Base-by-base conservation (phyloP, 108 stramenopile species). In the Cafeteria roenbergensis region DNA sequence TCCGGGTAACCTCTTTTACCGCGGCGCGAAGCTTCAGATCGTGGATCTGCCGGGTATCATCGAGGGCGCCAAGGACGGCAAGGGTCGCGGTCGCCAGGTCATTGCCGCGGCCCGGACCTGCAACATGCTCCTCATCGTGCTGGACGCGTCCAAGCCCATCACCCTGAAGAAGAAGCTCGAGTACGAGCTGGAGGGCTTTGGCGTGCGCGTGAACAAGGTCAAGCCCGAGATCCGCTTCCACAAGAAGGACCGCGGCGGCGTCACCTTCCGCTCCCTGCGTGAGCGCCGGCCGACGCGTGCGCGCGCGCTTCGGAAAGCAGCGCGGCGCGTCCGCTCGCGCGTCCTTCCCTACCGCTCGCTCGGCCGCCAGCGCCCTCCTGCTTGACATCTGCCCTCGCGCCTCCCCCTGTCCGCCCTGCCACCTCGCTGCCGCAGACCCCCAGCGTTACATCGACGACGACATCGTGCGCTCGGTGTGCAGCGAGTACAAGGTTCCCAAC, bases 1-100 rank as follows among this genome's bases (percentile, higher is more conserved):
- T 51, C 97, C 97, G 14, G 97, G 97, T 38, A 95, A 92, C 12
- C 88, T 99, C 88, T 85, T 94, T 67, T 99, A 90, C 58, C 22
- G 35, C 61, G 94, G 97, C 24, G 94, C 97, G n/a, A 75, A 89
- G 57, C 94, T 99, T 59, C 97, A 98, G 79, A 88, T 99, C 29
- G 69, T 99, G 35, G 97, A 99, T 78, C 77, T 99, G 57, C 97
- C 97, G 24, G 97, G 97, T 27, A 85, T 99, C 60, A 99, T 99
- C 70, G 97, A 99, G 75, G 97, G 97, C 25, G 94, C 97, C 9
- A 93, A 93, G 55, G 92, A 93, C 75, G 94, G 95, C 32, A 89
- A 92, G 63, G 97, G 97, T 68, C 85, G 93, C 34, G 94, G 94
- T 51, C 82, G 92, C 51, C 92, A 93, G 70, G 92, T 93, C 60